Conservation (phyloP, 163 green algal species). For the Chloromonas sp. region DNA sequence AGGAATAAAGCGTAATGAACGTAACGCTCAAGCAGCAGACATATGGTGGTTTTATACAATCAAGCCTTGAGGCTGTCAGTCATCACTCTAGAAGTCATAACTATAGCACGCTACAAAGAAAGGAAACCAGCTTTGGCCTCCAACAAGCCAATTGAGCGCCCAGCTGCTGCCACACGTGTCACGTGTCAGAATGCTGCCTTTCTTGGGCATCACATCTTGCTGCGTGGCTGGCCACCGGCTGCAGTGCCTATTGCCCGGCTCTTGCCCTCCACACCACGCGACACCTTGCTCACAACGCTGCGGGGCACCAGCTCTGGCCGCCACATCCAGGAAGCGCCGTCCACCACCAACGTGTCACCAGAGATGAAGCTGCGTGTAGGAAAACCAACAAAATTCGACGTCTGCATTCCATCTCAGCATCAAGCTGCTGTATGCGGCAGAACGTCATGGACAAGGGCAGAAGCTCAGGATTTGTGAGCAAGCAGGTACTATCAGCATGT, state of each 20-base stretch:
- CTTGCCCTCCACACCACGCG: slow-evolving; percentile 55
- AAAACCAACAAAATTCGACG: neutral
- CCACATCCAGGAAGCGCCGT: slow-evolving; percentile 81
- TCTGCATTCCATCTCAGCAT: neutral
- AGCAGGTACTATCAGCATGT: neutral
- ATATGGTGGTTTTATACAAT: too few relatives aligned
- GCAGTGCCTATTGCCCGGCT: slow-evolving; percentile 57
- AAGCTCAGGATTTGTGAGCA: neutral
- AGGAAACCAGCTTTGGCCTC: too few relatives aligned
- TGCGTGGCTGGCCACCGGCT: slow-evolving; percentile 8
- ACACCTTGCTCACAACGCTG: slow-evolving; percentile 29
- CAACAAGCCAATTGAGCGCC: too few relatives aligned
- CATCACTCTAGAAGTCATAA: too few relatives aligned
- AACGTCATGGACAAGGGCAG: neutral
- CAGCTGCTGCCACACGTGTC: too few relatives aligned
- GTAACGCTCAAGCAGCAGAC: too few relatives aligned
- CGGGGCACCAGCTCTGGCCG: slow-evolving; percentile 20
- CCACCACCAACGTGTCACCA: slow-evolving; percentile 81
- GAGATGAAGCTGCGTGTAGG: slow-evolving; percentile 34
- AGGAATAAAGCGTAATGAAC: too few relatives aligned
- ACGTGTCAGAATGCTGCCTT: too few relatives aligned
- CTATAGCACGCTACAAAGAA: too few relatives aligned
- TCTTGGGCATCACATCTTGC: slow-evolving; percentile 41
- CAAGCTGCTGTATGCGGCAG: neutral
- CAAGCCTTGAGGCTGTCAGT: too few relatives aligned